Conservation (phyloP, 2,329 filamentous ascomycete species). For the Xylaria hypoxylon region DNA sequence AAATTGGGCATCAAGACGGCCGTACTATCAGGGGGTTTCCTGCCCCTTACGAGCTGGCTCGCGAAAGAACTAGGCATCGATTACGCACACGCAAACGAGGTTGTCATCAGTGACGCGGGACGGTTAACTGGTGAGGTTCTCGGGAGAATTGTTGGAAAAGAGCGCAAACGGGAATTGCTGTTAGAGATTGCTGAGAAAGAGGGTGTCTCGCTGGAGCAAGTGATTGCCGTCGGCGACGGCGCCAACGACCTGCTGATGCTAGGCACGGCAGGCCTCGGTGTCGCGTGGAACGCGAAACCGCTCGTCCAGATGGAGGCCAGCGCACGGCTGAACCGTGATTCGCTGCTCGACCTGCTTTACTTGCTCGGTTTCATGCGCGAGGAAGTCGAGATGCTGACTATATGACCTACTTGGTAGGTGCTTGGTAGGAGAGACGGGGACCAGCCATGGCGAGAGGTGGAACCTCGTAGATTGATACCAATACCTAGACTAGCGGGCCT, state of each 20-base stretch:
- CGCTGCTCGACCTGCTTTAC: conserved; percentile 77
- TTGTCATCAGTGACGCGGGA: conserved; percentile 70
- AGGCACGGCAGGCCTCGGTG: conserved; percentile 77
- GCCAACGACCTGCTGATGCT: conserved; percentile 88
- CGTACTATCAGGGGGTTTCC: conserved; percentile 92
- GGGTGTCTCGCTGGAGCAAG: conserved; percentile 72
- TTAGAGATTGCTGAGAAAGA: conserved; percentile 77
- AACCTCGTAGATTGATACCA: conserved; percentile 44
- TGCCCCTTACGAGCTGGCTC: conserved; percentile 88
- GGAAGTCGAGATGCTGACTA: conserved; percentile 66
- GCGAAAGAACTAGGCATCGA: conserved; percentile 84
- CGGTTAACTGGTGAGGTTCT: conserved; percentile 78
- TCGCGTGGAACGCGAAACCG: conserved; percentile 88
- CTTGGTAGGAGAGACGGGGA: conserved; percentile 23
- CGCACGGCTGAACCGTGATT: conserved; percentile 76
- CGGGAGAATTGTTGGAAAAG: conserved; percentile 78
- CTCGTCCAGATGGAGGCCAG: conserved; percentile 82
- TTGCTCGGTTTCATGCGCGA: conserved; percentile 77
- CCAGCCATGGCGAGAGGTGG: conserved; percentile 11
- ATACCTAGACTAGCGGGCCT: conserved; percentile 30
- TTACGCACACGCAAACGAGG: conserved; percentile 89
- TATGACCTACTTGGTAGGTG: conserved; percentile 44
- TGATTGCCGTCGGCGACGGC: conserved; percentile 82
- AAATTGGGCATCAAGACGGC: conserved; percentile 86
- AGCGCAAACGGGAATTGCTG: conserved; percentile 79